Evolutionary conservation across 139 green algal genomes (phyloP).

Genomic region (Chlamydomonas sphaeroides): DNA sequence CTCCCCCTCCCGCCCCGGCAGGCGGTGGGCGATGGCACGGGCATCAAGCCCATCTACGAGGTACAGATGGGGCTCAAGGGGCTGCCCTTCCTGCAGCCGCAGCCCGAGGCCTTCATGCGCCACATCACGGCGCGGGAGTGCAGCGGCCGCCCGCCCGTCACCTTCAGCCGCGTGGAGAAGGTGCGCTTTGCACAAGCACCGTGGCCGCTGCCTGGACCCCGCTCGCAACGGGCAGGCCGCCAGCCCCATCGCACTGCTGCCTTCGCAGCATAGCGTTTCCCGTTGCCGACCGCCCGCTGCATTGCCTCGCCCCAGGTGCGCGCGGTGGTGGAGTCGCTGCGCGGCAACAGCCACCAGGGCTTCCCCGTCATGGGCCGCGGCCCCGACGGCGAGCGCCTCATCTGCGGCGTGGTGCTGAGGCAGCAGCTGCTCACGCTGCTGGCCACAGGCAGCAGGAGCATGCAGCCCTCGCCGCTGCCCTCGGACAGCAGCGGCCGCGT

Average conservation of each 20-base stretch:
- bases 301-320: conserved; percentile 19
- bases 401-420: conserved; percentile 68
- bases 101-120: conserved; percentile 59
- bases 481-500: conserved; percentile 4
- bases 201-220: background rate
- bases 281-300: background rate
- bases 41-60: conserved; percentile 76
- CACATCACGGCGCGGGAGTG: conserved; percentile 72
- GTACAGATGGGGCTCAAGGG: conserved; percentile 70
- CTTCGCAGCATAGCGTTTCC: too few relatives aligned
- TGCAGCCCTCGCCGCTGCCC: conserved; percentile 14
- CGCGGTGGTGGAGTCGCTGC: conserved; percentile 58
- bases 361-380: conserved; percentile 70
- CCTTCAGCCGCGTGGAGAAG: conserved; percentile 64
- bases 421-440: conserved; percentile 73
- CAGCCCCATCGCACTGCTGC: too few relatives aligned
- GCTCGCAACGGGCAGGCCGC: too few relatives aligned
- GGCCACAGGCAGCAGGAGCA: conserved; percentile 26
- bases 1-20: conserved; percentile 31
- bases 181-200: too few relatives aligned
- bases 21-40: conserved; percentile 73
- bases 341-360: conserved; percentile 65
- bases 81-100: conserved; percentile 65
- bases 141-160: conserved; percentile 50
- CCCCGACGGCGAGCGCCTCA: conserved; percentile 38